Base-by-base conservation (phyloP, 495 filamentous ascomycete species). In the Hyphodiscus hymeniophilus region DNA sequence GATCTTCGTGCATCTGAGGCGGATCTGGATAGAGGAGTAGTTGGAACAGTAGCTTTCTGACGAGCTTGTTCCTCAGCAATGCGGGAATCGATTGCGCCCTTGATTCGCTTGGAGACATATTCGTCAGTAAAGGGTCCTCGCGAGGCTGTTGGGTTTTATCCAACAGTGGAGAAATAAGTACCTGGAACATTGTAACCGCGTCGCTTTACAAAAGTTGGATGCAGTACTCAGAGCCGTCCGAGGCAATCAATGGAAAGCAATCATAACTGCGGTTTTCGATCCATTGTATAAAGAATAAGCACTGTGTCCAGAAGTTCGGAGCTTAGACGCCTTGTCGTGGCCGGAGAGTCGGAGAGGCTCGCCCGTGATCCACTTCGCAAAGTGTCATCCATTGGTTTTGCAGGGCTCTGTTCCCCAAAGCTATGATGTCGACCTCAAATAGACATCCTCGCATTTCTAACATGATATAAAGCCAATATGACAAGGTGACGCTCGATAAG, bases 51-150 rank as follows among this genome's bases (percentile, higher is more conserved):
- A 36, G 80, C 65, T 56, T 72, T 74, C 57, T 86, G 81, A 40
- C 87, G 80, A 45, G 86, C 84, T 66, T 92, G 87, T 71, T 95
- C 89, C 68, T 95, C 86, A 54, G 87, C 84, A 52, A 95, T 89
- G 55, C 81, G 79, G 54, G 79, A 79, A 60, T 95, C 87, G 58
- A 94, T 85, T 42, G 85, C 84, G 51, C 83, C 84, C 71, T 87
- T 89, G 57, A 95, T 64, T 66, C 87, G 82, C 87, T 95, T 61
- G 34, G 34, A 35, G 21, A 39, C 47, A 52, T 30, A 48, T 60
- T 36, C 55, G 54, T 34, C 24, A 36, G 16, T 45, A 35, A 3
- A 35, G 20, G 23, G 26, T 28, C 2, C n/a, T 42, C 47, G 16
- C 45, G 32, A 55, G 48, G 49, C 50, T 52, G 43, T 26, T 22